A percentile compares a stretch with the other conserved stretches of the same genome.
phyloP scores from a whole-genome alignment of 78 protist species.

The Dictyostelium intermedium region DNA sequence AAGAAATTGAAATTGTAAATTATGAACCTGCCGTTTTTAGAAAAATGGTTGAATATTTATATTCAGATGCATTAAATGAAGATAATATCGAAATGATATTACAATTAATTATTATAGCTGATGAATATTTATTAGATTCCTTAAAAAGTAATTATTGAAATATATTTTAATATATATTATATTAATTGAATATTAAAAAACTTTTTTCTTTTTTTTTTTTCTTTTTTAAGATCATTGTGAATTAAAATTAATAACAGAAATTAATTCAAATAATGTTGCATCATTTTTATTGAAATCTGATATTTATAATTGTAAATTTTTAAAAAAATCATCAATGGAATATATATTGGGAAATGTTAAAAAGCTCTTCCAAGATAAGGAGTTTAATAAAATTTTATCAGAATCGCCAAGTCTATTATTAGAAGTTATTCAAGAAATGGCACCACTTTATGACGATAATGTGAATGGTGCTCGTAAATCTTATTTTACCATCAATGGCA shows the following conservation, averaged over 20 bases:
- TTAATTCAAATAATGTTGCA: conserved; percentile 26
- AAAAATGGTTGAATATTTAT: conserved; percentile 65
- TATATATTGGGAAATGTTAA: conserved; percentile 25
- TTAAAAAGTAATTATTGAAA: conserved; percentile 32
- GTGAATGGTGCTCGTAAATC: not conserved
- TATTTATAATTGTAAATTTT: conserved; percentile 23
- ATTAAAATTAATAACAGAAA: conserved; percentile 32
- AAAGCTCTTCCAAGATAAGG: conserved; percentile 3
- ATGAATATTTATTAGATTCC: conserved; percentile 63
- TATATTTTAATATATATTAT: not conserved
- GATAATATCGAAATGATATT: conserved; percentile 41
- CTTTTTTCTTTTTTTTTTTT: not conserved
- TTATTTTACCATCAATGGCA: not conserved
- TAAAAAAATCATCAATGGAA: conserved; percentile 11
- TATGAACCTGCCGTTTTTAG: conserved; percentile 48
- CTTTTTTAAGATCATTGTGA: not conserved
- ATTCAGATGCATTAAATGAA: conserved; percentile 24
- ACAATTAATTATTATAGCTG: conserved; percentile 53
- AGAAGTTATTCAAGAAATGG: conserved; percentile 61
- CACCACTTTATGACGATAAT: conserved; percentile 28
- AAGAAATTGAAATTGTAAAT: conserved; percentile 49
- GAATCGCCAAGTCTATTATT: conserved; percentile 15
- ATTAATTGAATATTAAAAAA: no score
- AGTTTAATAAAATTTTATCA: conserved; percentile 11
- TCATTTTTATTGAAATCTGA: conserved; percentile 48